Conservation (phyloP, 768 basidiomycete genomes). For the Sporobolomyces pararoseus region DNA sequence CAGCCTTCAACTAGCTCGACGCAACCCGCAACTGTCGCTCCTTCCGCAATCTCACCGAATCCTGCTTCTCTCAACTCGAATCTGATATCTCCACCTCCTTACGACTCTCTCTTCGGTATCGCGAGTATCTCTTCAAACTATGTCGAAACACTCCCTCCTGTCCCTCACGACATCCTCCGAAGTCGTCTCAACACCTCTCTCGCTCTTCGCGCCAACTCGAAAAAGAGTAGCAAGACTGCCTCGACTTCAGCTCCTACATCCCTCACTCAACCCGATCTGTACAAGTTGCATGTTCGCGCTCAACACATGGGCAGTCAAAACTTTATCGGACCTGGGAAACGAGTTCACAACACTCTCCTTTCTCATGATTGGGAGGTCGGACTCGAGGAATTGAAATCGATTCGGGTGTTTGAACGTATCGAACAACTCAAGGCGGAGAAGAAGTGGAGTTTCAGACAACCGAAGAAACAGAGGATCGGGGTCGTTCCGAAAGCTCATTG, state of each 20-base stretch:
- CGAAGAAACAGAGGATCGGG: slow-evolving; percentile 83
- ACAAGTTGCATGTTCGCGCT: slow-evolving; percentile 39
- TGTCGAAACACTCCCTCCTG: not conserved
- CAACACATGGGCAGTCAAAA: slow-evolving; percentile 33
- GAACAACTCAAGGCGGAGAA: slow-evolving; percentile 74
- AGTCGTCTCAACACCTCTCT: slow-evolving; percentile 23
- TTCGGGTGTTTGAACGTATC: slow-evolving; percentile 68
- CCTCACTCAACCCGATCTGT: slow-evolving; percentile 36
- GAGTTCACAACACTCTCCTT: slow-evolving; percentile 30
- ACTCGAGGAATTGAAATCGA: slow-evolving; percentile 39
- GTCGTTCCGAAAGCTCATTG: slow-evolving; percentile 79
- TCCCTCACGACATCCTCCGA: slow-evolving; percentile 26
- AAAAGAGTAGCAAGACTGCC: slow-evolving; percentile 36
- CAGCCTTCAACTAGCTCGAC: not conserved
- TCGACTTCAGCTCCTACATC: not conserved
- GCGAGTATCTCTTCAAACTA: slow-evolving; percentile 31
- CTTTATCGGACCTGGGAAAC: slow-evolving; percentile 34
- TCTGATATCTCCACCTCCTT: slow-evolving; percentile 2
- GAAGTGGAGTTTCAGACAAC: slow-evolving; percentile 88
- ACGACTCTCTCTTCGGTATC: slow-evolving; percentile 30
- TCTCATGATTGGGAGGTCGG: slow-evolving; percentile 40
- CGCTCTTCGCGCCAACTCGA: slow-evolving; percentile 18
- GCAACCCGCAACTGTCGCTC: not conserved
- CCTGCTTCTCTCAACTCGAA: not conserved
- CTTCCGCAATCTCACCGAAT: not conserved